These are phyloP conservation scores for Vishniacozyma victoriae DNA, from an alignment of 768 basidiomycete genomes.

Conservation along the genomic window DNA sequence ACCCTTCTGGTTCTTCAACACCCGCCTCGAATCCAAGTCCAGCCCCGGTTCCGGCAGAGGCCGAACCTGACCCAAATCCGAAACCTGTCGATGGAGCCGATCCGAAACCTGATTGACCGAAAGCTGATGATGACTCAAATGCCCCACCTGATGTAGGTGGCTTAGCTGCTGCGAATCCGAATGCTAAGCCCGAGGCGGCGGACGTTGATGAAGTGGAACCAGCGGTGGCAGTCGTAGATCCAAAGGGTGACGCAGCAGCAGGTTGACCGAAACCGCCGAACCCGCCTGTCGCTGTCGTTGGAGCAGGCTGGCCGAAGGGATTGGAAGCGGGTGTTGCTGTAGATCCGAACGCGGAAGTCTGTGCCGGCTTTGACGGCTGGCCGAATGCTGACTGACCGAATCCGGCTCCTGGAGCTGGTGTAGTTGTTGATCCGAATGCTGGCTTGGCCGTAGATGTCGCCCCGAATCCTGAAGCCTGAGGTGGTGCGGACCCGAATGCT, in stretches of 20 bases:
- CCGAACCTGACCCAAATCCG: conserved; percentile 4
- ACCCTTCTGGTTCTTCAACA: conserved; percentile 13
- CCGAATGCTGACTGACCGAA: conserved; percentile 30
- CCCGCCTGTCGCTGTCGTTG: not conserved
- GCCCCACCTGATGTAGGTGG: not conserved
- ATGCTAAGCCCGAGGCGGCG: not conserved
- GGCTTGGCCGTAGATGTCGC: conserved; percentile 8
- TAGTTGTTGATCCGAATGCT: conserved; percentile 2
- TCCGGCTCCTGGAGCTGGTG: conserved; percentile 4
- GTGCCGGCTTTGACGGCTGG: conserved; percentile 15
- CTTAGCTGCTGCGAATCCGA: not conserved
- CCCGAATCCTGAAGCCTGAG: conserved; percentile 11
- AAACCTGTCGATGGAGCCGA: not conserved
- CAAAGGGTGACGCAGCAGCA: not conserved
- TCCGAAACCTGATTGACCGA: not conserved
- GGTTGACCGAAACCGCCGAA: conserved; percentile 6
- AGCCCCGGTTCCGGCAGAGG: not conserved
- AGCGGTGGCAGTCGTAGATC: conserved; percentile 2
- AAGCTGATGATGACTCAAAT: conserved; percentile 7
- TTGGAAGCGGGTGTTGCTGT: not conserved
- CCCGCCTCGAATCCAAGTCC: not conserved
- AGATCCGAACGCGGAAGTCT: conserved; percentile 6
- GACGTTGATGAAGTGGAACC: conserved; percentile 3
- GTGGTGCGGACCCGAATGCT: conserved; percentile 11
- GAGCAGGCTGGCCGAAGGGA: conserved; percentile 1